Percentiles rank a stretch among this genome's conserved stretches.
Evolutionary conservation across 257 asterid genomes (phyloP).

Genomic region (Solanum neorickii): DNA sequence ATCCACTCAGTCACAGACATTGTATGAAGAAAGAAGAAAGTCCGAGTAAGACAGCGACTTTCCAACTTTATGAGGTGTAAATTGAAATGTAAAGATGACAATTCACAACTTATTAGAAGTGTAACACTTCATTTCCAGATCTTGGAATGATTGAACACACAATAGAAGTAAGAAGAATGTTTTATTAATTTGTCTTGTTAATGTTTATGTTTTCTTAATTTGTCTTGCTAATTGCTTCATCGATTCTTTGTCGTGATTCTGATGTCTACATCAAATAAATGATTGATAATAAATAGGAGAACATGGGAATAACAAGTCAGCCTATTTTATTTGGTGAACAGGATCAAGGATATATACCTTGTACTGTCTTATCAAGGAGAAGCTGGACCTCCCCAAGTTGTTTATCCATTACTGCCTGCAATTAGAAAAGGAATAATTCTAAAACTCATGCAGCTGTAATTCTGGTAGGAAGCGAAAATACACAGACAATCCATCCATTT

Average conservation of each 20-base stretch:
- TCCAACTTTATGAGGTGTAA: neutral
- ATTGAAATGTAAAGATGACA: neutral
- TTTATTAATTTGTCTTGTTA: neutral
- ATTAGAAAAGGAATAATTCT: neutral
- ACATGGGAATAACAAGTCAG: neutral
- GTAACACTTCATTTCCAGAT: neutral
- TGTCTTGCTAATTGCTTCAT: neutral
- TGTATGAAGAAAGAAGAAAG: neutral
- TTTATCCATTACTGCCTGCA: constrained; percentile 54
- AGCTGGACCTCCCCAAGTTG: constrained; percentile 46
- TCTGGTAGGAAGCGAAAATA: neutral
- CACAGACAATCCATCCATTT: neutral
- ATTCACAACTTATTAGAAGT: neutral
- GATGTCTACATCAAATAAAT: neutral
- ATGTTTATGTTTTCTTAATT: neutral
- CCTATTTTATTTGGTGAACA: neutral
- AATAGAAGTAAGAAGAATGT: neutral
- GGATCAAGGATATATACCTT: constrained; percentile 42
- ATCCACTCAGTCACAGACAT: neutral
- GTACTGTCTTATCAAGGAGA: constrained; percentile 74
- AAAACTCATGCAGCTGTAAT: neutral
- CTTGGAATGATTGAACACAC: neutral
- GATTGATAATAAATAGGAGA: neutral
- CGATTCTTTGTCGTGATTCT: neutral
- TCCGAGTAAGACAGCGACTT: neutral